Conservation (phyloP, 2,329 filamentous ascomycete species). For the Monilinia polystroma region DNA sequence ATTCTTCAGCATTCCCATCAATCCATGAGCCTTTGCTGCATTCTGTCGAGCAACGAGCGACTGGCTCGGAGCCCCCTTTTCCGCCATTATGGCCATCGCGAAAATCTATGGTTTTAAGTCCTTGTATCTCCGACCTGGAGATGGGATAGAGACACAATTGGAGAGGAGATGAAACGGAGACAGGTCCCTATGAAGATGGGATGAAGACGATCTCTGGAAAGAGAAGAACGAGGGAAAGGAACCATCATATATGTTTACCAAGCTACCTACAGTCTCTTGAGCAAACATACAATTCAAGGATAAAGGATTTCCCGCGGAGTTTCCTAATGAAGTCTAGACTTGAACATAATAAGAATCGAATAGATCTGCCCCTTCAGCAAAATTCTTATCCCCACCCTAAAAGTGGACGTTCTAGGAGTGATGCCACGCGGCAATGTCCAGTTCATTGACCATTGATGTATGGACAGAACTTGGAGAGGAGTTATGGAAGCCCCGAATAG, state of each 20-base stretch:
- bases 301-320: not conserved
- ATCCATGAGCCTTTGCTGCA: slow-evolving; percentile 43
- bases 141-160: not conserved
- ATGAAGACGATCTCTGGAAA: slow-evolving; percentile 10
- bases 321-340: slow-evolving; percentile 6
- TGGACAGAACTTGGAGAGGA: too few relatives aligned
- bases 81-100: slow-evolving; percentile 14
- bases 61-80: slow-evolving; percentile 30
- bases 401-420: not conserved
- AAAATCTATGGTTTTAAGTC: too few relatives aligned
- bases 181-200: not conserved
- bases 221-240: not conserved
- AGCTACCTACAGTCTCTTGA: not conserved
- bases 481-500: too few relatives aligned
- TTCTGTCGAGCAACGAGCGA: slow-evolving; percentile 44
- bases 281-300: not conserved
- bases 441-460: not conserved
- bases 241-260: slow-evolving; percentile 12
- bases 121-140: not conserved
- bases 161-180: not conserved
- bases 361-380: not conserved
- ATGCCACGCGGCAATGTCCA: not conserved
- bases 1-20: slow-evolving; percentile 44
- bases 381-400: not conserved
- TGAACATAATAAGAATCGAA: not conserved